phyloP scores from a whole-genome alignment of 202 grass and related monocot species.

The Musa balbisiana region DNA sequence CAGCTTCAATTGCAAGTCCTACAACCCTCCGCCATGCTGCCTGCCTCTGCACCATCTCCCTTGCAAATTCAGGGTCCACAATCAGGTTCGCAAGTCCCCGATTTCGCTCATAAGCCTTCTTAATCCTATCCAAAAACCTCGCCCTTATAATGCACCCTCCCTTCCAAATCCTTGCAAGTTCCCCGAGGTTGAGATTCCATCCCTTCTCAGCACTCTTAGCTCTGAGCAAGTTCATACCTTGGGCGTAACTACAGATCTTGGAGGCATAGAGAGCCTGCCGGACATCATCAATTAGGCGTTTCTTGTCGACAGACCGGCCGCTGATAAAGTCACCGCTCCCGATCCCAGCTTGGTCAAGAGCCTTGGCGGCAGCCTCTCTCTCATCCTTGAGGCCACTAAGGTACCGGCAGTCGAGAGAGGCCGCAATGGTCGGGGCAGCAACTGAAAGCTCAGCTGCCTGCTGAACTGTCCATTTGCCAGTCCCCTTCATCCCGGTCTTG shows the following conservation, averaged over 20 bases:
- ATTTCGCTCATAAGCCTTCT: not conserved
- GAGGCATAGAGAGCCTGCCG: slow-evolving; percentile 3
- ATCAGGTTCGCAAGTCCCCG: not conserved
- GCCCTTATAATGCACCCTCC: slow-evolving; percentile 8
- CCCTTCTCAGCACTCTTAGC: slow-evolving; percentile 1
- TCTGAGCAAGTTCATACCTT: slow-evolving; percentile 8
- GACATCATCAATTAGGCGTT: slow-evolving; percentile 5
- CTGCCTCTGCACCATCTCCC: slow-evolving; percentile 11
- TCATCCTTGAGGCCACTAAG: slow-evolving; percentile 10
- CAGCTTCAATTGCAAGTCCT: not conserved
- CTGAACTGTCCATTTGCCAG: slow-evolving; percentile 4
- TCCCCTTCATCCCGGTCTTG: slow-evolving; percentile 17
- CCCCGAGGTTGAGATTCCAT: slow-evolving; percentile 9
- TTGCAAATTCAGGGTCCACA: slow-evolving; percentile 1
- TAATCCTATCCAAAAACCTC: slow-evolving; percentile 6
- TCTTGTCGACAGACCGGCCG: not conserved
- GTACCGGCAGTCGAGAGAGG: slow-evolving; percentile 8
- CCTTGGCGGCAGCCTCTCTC: slow-evolving; percentile 1
- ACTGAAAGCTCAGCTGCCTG: slow-evolving; percentile 6
- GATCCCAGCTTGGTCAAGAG: not conserved
- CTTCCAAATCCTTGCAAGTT: slow-evolving; percentile 11
- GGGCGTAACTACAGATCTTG: slow-evolving; percentile 7
- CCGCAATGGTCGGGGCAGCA: not conserved
- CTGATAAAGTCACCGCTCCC: not conserved
- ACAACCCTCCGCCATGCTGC: slow-evolving; percentile 4